phyloP scores from a whole-genome alignment of 1,284 basidiomycete species.

The Ustilago esculenta region DNA sequence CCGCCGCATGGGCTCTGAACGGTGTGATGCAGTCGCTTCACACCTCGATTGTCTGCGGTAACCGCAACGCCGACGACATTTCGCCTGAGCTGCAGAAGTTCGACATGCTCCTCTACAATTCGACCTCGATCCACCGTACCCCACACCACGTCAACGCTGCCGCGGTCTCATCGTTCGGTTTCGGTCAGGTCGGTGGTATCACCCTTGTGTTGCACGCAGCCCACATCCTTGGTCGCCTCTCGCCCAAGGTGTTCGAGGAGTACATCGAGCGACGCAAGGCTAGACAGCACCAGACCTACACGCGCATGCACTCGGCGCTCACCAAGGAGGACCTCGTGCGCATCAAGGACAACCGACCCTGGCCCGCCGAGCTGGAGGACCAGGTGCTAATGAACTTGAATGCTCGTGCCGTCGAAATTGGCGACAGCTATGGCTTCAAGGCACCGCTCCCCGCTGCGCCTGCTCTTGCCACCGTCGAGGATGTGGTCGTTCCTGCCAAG shows the following conservation, averaged over 20 bases:
- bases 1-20: constrained; percentile 96
- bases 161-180: constrained; percentile 88
- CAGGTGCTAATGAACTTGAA: constrained; percentile 91
- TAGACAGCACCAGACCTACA: constrained; percentile 60
- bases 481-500: constrained; percentile 45
- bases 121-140: constrained; percentile 77
- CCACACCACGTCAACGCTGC: constrained; percentile 60
- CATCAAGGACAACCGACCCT: constrained; percentile 95
- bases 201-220: constrained; percentile 88
- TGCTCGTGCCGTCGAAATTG: constrained; percentile 72
- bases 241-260: constrained; percentile 76
- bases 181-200: constrained; percentile 92
- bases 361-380: constrained; percentile 84
- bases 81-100: constrained; percentile 90
- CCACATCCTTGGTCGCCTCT: constrained; percentile 85
- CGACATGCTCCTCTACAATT: constrained; percentile 94
- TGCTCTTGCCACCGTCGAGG: constrained; percentile 33
- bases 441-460: constrained; percentile 53
- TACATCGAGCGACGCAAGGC: constrained; percentile 72
- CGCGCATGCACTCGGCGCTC: constrained; percentile 61
- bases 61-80: constrained; percentile 81
- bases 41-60: constrained; percentile 92
- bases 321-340: constrained; percentile 73
- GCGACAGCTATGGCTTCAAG: constrained; percentile 59
- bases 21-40: constrained; percentile 88